Base-by-base conservation (phyloP, 225 moss, liverwort and hornwort species). In the Ulota crispa region DNA sequence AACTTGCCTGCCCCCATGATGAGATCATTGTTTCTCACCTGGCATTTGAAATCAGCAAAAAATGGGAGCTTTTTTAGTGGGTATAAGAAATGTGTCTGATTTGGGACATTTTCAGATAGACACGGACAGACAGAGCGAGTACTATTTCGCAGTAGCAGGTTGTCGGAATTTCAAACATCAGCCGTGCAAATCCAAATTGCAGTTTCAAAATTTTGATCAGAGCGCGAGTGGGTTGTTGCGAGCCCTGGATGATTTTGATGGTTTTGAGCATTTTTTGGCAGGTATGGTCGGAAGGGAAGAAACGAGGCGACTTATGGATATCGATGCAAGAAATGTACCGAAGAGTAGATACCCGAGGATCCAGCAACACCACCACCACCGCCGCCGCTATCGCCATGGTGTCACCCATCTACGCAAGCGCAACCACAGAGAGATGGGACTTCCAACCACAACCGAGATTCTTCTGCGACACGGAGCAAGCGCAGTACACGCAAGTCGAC, bases 381-480 rank as follows among this genome's bases (percentile, higher is more conserved):
- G 5, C 21, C 1, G 8, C 13, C 3, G 13, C 16, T 1, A n/a
- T n/a, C n/a, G 41, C 60, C 36, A 34, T 75, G 64, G 43, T 73
- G 2, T 10, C 56, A 18, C 66, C 81, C 2, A 76, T 72, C 8
- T 78, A 89, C 69, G 87, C 89, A 16, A 76, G 69, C 36, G 64
- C 70, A 3, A 85, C 89, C 3, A 78, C 85, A 0, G 87, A 90
- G 71, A 27, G n/a, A 1, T 90, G 87, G 89, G 87, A 90, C 52
- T 82, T 84, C n/a, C 94, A 94, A 27, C 92, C 92, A 0, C 86
- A 89, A n/a, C 76, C 90, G 8, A 52, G 92, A 26, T 93, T 92
- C 55, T 92, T 87, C 76, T 94, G 94, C 80, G 91, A 91, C 76
- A 89, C 89, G 0, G 94, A 93, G 75, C 94, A 94, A 70, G 81